Evolutionary conservation across 169 alveolate species (phyloP), one percentile per base, ranked within the genome.

Genomic region (Eimeria maxima): DNA sequence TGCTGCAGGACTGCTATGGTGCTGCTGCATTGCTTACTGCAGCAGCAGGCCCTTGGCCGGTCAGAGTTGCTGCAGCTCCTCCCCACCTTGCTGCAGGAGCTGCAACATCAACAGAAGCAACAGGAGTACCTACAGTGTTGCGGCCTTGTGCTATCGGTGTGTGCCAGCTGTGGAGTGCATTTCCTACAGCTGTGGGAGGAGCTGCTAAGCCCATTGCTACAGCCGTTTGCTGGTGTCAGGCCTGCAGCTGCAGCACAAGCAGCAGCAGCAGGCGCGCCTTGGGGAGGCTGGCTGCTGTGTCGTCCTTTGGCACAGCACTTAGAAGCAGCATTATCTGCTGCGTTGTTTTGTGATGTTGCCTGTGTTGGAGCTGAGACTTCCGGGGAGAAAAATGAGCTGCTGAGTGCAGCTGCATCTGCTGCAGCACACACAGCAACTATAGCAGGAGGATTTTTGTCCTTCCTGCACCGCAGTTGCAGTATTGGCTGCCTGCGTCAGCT

Each of bases 261-360:
- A 33, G 80, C 80, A 86, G 93, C 93, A 86, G 74, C 93, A 60
- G 93, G 80, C 16, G 38, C 74, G 63, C 93, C 74, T 2, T 86
- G 93, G 93, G 93, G 93, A 38, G 74, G 73, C 55, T 86, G 93
- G 93, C 80, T 86, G 7, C 80, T 86, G 78, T 57, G 81, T 57
- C 81, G 93, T 44, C 93, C 93, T 13, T 63, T 86, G 93, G 44
- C 63, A 71, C 93, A 86, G 93, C 93, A 86, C 60, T 60, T 60
- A 24, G 47, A 86, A 86, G n/a, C 80, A 33, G 78, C 93, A 86
- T n/a, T 86, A 13, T 29, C 93, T 86, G 93, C 93, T 60, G 93
- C 80, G 11, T 33, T 33, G 11, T 86, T 86, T 18, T 86, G 93
- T 60, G 60, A 60, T 11, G 44, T 57, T 10, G 78, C 93, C 50